These are phyloP conservation scores for Fomitopsis serialis DNA, from an alignment of 768 basidiomycete genomes.

Conservation along the genomic window DNA sequence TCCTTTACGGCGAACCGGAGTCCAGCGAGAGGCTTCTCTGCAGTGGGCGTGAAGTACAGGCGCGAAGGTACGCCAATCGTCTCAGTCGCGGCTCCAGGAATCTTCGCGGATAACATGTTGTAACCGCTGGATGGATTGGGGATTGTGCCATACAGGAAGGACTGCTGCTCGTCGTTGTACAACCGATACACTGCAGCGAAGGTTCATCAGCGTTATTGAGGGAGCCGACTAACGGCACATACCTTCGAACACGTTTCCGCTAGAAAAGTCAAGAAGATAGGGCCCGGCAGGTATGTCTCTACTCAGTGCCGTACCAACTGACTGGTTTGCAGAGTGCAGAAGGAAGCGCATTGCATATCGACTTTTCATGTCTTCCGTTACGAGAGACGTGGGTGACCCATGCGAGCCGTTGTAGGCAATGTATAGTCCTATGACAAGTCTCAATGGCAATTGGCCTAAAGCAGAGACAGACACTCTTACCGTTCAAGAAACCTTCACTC, in stretches of 20 bases:
- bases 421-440: conserved; percentile 14
- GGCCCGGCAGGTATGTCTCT: conserved; percentile 18
- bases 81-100: conserved; percentile 19
- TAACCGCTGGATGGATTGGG: conserved; percentile 30
- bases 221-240: not conserved
- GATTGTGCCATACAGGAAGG: conserved; percentile 39
- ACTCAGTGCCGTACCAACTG: conserved; percentile 10
- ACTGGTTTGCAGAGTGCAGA: conserved; percentile 7
- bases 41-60: conserved; percentile 29
- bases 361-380: conserved; percentile 3
- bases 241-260: conserved; percentile 23
- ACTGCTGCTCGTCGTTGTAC: conserved; percentile 37
- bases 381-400: conserved; percentile 1
- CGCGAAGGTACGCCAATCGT: conserved; percentile 47
- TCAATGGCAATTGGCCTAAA: not conserved
- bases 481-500: conserved; percentile 17
- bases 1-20: conserved; percentile 47
- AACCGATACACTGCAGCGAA: conserved; percentile 29
- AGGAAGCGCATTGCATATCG: conserved; percentile 13
- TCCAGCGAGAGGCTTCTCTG: conserved; percentile 34
- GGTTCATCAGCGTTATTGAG: not conserved
- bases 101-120: conserved; percentile 17
- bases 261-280: conserved; percentile 19
- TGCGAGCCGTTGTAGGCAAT: conserved; percentile 14
- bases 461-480: not conserved